Evolutionary conservation across 352 stramenopile species (phyloP), one percentile per base, ranked within the genome.

Genomic region (Phytophthora tubulina): DNA sequence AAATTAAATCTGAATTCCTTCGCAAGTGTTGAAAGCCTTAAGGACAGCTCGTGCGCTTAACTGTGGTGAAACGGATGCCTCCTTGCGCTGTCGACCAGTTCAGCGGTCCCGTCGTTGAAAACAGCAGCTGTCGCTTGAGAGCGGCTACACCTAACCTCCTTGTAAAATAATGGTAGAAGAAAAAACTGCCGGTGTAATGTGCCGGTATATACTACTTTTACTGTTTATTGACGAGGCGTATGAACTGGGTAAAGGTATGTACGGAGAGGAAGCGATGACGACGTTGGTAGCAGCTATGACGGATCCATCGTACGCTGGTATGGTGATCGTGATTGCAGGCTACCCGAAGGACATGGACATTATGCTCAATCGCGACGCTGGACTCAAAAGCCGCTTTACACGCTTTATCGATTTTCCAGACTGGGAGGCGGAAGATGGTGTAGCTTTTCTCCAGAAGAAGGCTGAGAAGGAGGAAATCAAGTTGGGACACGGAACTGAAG

Each of bases 201-300:
- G n/a, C n/a, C n/a, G n/a, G n/a, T n/a, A n/a, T n/a, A n/a, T n/a
- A n/a, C n/a, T n/a, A n/a, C n/a, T n/a, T n/a, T n/a, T n/a, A n/a
- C 69, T 99, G 6, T 98, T 99, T 60, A 90, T 98, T 39, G 90
- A 98, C 72, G 96, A 99, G 70, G 89, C 93, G 1, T 98, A 98
- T 70, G 95, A 92, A 21, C 65, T 98, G 6, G 86, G 95, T 2
- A 96, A 96, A 82, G 90, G 80, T 3, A 41, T 61, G 1, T 97
- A 75, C 73, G 88, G 85, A 10, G 90, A 93, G 42, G 92, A 98
- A 72, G 95, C 91, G 4, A 96, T 97, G 80, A 96, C 96, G 61
- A 93, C 91, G 13, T 70, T 98, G 1, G 88, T 98, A 2, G 92
- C 91, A 27, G 88, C 89, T 8, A 96, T 98, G 89, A 98, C 94